Conservation (phyloP, 179 eudicot species). For the Vitellaria paradoxa region DNA sequence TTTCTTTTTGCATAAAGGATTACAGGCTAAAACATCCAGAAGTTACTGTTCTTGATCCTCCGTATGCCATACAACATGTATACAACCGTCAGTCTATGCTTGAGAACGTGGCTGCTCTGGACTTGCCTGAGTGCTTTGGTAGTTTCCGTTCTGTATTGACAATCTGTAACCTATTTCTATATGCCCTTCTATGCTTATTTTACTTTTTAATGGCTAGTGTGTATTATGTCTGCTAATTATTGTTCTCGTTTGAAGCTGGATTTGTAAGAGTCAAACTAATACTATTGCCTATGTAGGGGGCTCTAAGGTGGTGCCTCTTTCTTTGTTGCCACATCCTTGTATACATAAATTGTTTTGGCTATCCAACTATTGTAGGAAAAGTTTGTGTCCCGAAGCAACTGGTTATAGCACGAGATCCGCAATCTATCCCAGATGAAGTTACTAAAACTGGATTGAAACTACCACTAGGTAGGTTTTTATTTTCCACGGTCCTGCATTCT, state of each 20-base stretch:
- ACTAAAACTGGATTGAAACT: conserved; percentile 58
- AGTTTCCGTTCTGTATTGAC: conserved; percentile 17
- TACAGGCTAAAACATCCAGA: conserved; percentile 72
- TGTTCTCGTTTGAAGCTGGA: conserved; percentile 7
- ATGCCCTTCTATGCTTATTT: background rate
- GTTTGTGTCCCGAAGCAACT: conserved; percentile 88
- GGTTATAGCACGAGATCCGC: conserved; percentile 70
- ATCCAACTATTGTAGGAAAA: conserved; percentile 46
- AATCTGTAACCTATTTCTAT: background rate
- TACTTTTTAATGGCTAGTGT: conserved; percentile 2
- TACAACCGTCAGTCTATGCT: conserved; percentile 92
- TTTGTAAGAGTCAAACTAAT: conserved; percentile 4
- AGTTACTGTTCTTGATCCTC: conserved; percentile 91
- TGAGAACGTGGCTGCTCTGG: conserved; percentile 76
- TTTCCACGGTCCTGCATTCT: background rate
- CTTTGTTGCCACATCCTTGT: background rate
- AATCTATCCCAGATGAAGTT: conserved; percentile 63
- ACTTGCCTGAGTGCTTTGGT: conserved; percentile 68
- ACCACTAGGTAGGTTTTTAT: conserved; percentile 53
- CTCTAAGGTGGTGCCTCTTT: background rate
- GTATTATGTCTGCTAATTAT: conserved; percentile 3
- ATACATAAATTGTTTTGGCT: conserved; percentile 7
- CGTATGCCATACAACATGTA: conserved; percentile 80
- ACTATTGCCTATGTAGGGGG: background rate
- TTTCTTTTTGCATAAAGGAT: conserved; percentile 49